Percentiles rank a stretch among this genome's conserved stretches.
Conservation (phyloP, 176 grass and related monocot species). For the Musa beccarii region DNA sequence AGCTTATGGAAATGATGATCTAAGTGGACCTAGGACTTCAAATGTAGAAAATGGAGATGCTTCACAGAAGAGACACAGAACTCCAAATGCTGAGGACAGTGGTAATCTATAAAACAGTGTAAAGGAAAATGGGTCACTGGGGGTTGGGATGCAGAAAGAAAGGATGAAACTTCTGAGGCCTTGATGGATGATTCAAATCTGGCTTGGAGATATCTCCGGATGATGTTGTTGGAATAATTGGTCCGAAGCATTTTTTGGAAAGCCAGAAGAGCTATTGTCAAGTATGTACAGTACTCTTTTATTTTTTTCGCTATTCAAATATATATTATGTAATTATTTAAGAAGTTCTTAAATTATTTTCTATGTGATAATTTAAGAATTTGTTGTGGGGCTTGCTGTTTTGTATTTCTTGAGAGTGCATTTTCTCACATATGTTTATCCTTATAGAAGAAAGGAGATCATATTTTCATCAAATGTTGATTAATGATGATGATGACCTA, state of each 20-base stretch:
- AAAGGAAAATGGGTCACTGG: conserved; percentile 1
- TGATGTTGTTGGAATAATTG: conserved; percentile 21
- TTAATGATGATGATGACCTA: too few relatives aligned
- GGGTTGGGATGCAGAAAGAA: conserved; percentile 10
- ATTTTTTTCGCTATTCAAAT: neutral
- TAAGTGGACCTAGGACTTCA: neutral
- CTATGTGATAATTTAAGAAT: too few relatives aligned
- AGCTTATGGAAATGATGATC: neutral
- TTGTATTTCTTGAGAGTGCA: too few relatives aligned
- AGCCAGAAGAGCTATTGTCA: conserved; percentile 39
- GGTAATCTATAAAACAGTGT: neutral
- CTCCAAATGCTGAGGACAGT: neutral
- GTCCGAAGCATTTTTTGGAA: conserved; percentile 22
- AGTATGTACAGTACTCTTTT: conserved; percentile 34
- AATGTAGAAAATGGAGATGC: too few relatives aligned
- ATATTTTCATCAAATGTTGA: too few relatives aligned
- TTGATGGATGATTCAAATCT: conserved; percentile 31
- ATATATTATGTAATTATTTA: neutral
- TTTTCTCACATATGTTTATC: too few relatives aligned
- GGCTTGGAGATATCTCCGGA: conserved; percentile 53
- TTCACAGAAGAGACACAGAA: neutral
- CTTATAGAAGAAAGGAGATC: too few relatives aligned
- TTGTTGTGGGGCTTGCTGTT: too few relatives aligned
- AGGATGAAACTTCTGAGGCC: conserved; percentile 27
- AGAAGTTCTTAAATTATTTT: too few relatives aligned